Evolutionary conservation across 495 filamentous ascomycete species (phyloP), one percentile per base, ranked within the genome.

Genomic region (Friedmanniomyces endolithicus): DNA sequence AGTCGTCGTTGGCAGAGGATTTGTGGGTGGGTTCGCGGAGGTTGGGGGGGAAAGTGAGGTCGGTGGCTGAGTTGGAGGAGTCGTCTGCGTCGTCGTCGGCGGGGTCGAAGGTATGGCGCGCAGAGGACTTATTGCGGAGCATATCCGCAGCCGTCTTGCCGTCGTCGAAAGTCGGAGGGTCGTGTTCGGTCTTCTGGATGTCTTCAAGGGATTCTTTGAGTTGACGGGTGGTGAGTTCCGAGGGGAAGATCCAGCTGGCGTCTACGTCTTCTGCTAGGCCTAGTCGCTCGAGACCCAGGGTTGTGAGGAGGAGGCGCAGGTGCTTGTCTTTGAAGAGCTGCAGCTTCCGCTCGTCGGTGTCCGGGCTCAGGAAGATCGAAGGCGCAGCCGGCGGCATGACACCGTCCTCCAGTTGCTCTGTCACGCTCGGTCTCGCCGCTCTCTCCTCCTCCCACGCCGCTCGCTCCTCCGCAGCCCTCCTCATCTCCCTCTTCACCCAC

Each of bases 291-390:
- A 92, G 79, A 4, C 87, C 86, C 44, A 84, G 71, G 2, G 88
- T 73, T 0, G 73, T 81, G 79, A 97, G 83, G 7, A 99, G 79
- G 23, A 97, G 82, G 25, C 90, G 84, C 8, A 97, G 80, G 63
- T 88, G 83, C n/a, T 85, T 82, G 62, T 96, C 89, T 60, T 86
- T 89, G 68, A 90, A 94, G 69, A 94, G 80, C 22, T 87, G 84
- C 2, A 74, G 77, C 46, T 82, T 81, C 37, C 80, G 75, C 27
- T 78, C 73, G 40, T 90, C 84, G 40, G 77, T 80, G 39, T 82
- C 80, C 1, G 86, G 76, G 58, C 74, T 82, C 50, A 95, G 72
- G 50, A 79, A 57, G 41, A 60, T 70, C 67, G 69, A 16, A 55
- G 56, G 61, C 33, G 73, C 73, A 53, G 65, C 59, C 1, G 25